Base-by-base conservation (phyloP, 2,329 filamentous ascomycete genomes). In the Leptographium flavum region DNA sequence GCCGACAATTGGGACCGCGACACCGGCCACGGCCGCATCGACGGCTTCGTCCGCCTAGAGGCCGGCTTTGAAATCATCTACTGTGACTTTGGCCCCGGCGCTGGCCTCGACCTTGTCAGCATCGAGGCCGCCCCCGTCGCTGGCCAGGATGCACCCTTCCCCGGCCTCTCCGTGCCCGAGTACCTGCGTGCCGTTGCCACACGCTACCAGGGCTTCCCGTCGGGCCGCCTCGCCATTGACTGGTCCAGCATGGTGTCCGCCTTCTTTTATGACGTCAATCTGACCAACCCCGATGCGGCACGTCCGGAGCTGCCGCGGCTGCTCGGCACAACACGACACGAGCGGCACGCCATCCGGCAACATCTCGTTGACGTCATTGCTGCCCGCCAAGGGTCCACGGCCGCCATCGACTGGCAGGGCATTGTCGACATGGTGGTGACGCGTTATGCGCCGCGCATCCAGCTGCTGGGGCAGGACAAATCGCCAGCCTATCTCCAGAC, bases 41-140 rank as follows among this genome's bases (percentile, higher is more conserved):
- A 83, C 53, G 79, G 77, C 0, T 64, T 83, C 21, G 59, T 85
- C 2, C 70, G 81, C 11, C 79, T 79, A 81, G 3, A 86, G 55
- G 69, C 71, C 17, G 81, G 81, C 0, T 84, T 84, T 51, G 81
- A 86, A 58, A 67, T 83, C 44, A 80, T 85, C 42, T 63, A 81
- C 19, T 86, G 81, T 56, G 63, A 79, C 44, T 85, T 86, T 39
- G 51, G 53, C 10, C 51, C 61, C 3, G 53, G 36, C 4, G 52
- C 46, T 15, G 66, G 66, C 1, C 49, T 74, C 11, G 56, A 63
- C 17, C 54, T 63, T 19, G 48, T 67, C 1, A 57, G 57, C 5
- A 55, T 59, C 22, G 48, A 45, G 13, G 27, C 39, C 14, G 43
- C 42, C 28, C 39, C 52, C 22, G 35, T 53, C 21, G 3, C 17